These are phyloP conservation scores for Cephalotrichum gorgonifer DNA, from an alignment of 2,329 filamentous ascomycete species.

Conservation along the genomic window DNA sequence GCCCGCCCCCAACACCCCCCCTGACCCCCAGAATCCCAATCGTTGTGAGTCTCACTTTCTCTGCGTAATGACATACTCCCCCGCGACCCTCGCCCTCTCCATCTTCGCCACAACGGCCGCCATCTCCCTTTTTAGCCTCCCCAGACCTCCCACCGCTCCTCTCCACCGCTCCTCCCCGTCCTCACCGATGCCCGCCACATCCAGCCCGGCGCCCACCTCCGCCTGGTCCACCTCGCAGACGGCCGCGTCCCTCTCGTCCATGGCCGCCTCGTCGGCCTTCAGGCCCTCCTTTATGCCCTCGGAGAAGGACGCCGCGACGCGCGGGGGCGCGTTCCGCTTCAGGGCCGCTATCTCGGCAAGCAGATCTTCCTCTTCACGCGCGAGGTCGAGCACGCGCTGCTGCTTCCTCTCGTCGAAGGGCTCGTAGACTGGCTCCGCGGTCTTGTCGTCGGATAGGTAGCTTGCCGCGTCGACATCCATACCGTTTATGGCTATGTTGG, in stretches of 20 bases:
- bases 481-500: conserved; percentile 55
- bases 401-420: conserved; percentile 51
- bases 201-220: conserved; percentile 11
- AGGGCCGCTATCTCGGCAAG: conserved; percentile 52
- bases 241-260: conserved; percentile 18
- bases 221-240: neutral
- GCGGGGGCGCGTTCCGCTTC: conserved; percentile 41
- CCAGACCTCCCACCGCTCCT: conserved; percentile 38
- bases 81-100: conserved; percentile 52
- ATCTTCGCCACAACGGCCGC: conserved; percentile 53
- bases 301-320: conserved; percentile 31
- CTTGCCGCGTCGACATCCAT: conserved; percentile 32
- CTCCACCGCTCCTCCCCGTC: conserved; percentile 34
- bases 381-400: conserved; percentile 48
- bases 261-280: conserved; percentile 34
- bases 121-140: conserved; percentile 46
- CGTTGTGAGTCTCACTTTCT: conserved; percentile 7
- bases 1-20: neutral
- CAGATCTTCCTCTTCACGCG: conserved; percentile 51
- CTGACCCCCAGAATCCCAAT: neutral
- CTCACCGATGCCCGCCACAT: conserved; percentile 32
- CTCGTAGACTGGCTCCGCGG: conserved; percentile 32
- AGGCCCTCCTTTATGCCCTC: conserved; percentile 27
- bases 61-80: conserved; percentile 44
- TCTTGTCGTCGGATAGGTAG: conserved; percentile 21